A percentile compares a stretch with the other conserved stretches of the same genome.
Evolutionary conservation across 371 early-diverging fungal genomes (phyloP).

Genomic region (Coemansia sp.): DNA sequence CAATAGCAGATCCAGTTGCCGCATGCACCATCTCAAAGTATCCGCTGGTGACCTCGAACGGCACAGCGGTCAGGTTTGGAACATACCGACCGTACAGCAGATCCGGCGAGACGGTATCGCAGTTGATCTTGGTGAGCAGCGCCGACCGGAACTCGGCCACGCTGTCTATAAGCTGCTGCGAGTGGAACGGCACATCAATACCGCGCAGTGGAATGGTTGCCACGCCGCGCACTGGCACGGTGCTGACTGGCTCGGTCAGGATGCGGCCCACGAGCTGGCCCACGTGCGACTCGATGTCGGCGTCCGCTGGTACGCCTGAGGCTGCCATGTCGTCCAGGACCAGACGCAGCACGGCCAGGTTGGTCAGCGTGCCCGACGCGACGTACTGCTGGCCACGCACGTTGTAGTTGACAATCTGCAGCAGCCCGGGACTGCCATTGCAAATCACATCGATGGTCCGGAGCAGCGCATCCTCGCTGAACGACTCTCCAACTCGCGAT

Average conservation of each 20-base stretch:
- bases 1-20: no score
- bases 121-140: background rate
- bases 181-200: slow-evolving; percentile 98
- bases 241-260: slow-evolving; percentile 34
- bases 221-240: slow-evolving; percentile 71
- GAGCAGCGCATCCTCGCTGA: no score
- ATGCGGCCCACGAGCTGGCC: no score
- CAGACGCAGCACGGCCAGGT: slow-evolving; percentile 74
- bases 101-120: slow-evolving; percentile 66
- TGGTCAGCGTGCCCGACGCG: no score
- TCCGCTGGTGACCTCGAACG: slow-evolving; percentile 75
- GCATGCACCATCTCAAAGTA: no score
- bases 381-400: no score
- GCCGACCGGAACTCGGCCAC: background rate
- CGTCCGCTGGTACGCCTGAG: slow-evolving; percentile 53
- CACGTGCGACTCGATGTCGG: no score
- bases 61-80: slow-evolving; percentile 92
- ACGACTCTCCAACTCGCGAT: no score
- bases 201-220: slow-evolving; percentile 91
- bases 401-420: no score
- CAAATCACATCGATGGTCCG: no score
- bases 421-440: no score
- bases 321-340: slow-evolving; percentile 72
- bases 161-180: slow-evolving; percentile 69
- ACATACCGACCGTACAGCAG: slow-evolving; percentile 82